Conservation (phyloP, 768 basidiomycete species). For the Tulasnella sp. region DNA sequence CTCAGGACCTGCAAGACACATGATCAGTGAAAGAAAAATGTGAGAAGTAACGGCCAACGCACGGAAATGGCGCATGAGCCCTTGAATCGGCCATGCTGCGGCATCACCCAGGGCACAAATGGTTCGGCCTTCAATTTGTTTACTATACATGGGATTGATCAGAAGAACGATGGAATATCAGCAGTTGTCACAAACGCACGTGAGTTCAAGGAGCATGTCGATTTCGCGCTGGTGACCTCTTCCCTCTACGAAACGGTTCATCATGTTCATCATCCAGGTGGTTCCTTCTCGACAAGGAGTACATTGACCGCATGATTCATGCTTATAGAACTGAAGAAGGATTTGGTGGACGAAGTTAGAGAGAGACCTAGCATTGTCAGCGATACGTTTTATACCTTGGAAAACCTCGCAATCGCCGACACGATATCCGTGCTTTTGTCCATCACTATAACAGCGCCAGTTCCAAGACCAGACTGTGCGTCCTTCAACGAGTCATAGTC, state of each 20-base stretch:
- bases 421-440: slow-evolving; percentile 95
- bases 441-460: slow-evolving; percentile 98
- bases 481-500: slow-evolving; percentile 97
- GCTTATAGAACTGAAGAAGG: slow-evolving; percentile 72
- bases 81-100: slow-evolving; percentile 97
- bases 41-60: slow-evolving; percentile 17
- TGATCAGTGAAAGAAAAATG: not conserved
- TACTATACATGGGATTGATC: slow-evolving; percentile 33
- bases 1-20: slow-evolving; percentile 39
- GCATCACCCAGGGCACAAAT: slow-evolving; percentile 96
- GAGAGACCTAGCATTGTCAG: not conserved
- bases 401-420: slow-evolving; percentile 85
- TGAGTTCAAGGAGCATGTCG: slow-evolving; percentile 93
- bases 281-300: slow-evolving; percentile 91
- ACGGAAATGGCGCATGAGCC: slow-evolving; percentile 94
- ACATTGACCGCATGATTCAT: slow-evolving; percentile 96
- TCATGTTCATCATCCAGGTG: slow-evolving; percentile 99
- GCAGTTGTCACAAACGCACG: slow-evolving; percentile 36
- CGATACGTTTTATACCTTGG: slow-evolving; percentile 36
- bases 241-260: slow-evolving; percentile 90
- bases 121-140: slow-evolving; percentile 93
- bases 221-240: slow-evolving; percentile 87
- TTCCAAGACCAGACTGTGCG: slow-evolving; percentile 90
- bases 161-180: not conserved
- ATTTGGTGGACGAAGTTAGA: not conserved